Conservation (phyloP, 495 filamentous ascomycete genomes). For the Penicillium odoratum region DNA sequence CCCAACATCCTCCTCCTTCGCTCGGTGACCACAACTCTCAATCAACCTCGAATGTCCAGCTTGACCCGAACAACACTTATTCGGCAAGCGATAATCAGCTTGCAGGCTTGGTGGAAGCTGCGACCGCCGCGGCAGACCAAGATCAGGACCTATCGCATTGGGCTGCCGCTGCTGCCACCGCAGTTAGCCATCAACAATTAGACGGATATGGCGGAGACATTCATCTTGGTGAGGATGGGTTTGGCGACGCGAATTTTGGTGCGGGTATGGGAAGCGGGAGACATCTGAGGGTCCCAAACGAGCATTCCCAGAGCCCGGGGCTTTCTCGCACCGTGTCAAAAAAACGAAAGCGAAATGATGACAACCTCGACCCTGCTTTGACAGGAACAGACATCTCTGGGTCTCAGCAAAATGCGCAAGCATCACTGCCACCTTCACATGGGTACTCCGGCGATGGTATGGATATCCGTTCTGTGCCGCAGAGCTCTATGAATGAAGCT, state of each 20-base stretch:
- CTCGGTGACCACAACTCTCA: slow-evolving; percentile 9
- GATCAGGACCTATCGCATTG: slow-evolving; percentile 50
- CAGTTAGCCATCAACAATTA: slow-evolving; percentile 41
- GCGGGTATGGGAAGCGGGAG: slow-evolving; percentile 29
- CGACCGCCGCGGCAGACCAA: slow-evolving; percentile 53
- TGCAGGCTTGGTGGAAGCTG: slow-evolving; percentile 54
- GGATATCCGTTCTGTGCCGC: slow-evolving; percentile 38
- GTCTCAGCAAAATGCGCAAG: slow-evolving; percentile 32
- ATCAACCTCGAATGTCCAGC: slow-evolving; percentile 24
- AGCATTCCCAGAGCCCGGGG: slow-evolving; percentile 77
- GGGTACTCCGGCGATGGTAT: slow-evolving; percentile 36
- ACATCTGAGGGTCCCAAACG: slow-evolving; percentile 44
- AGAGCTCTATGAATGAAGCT: slow-evolving; percentile 45
- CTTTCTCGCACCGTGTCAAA: slow-evolving; percentile 51
- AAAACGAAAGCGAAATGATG: slow-evolving; percentile 47
- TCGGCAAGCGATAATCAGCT: slow-evolving; percentile 49
- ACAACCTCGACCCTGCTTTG: slow-evolving; percentile 47
- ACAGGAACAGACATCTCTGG: slow-evolving; percentile 28
- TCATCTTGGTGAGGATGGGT: slow-evolving; percentile 45
- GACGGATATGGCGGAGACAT: slow-evolving; percentile 42
- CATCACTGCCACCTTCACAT: slow-evolving; percentile 30
- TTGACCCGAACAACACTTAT: slow-evolving; percentile 42
- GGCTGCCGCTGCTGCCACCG: slow-evolving; percentile 40
- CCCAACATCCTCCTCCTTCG: slow-evolving; percentile 26
- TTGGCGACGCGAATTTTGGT: slow-evolving; percentile 40